Conservation (phyloP, 208 protist genomes). For the Wallacemonas rigidus region DNA sequence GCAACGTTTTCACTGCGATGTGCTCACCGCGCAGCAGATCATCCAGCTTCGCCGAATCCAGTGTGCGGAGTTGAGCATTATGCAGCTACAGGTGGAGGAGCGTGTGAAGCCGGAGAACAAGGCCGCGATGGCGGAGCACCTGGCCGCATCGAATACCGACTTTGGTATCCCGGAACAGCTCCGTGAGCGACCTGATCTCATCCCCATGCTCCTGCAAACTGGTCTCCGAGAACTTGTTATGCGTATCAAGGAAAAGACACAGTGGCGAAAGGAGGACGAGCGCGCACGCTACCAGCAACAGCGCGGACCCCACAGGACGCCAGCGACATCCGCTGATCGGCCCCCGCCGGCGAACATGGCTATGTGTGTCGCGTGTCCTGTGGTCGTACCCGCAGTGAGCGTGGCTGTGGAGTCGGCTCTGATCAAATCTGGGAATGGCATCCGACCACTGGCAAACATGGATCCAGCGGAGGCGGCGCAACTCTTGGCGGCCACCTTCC, state of each 20-base stretch:
- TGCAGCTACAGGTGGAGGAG: conserved; percentile 60
- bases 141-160: conserved; percentile 41
- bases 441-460: conserved; percentile 10
- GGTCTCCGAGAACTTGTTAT: conserved; percentile 40
- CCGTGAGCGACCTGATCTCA: conserved; percentile 34
- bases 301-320: conserved; percentile 28
- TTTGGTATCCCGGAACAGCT: conserved; percentile 65
- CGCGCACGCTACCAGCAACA: not conserved
- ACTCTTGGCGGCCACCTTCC: not conserved
- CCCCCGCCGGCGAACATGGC: not conserved
- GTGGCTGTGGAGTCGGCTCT: conserved; percentile 45
- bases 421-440: conserved; percentile 56
- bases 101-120: conserved; percentile 37
- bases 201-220: conserved; percentile 54
- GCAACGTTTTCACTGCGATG: conserved; percentile 54
- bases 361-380: not conserved
- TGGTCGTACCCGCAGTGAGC: conserved; percentile 3
- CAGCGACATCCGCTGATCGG: not conserved
- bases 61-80: conserved; percentile 61
- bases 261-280: not conserved
- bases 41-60: conserved; percentile 72
- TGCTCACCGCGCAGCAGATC: conserved; percentile 57
- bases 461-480: not conserved
- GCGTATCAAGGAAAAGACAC: conserved; percentile 32
- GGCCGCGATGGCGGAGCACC: conserved; percentile 33